Evolutionary conservation across 331 rosid genomes (phyloP).

Genomic region (Prunus yedoensis): DNA sequence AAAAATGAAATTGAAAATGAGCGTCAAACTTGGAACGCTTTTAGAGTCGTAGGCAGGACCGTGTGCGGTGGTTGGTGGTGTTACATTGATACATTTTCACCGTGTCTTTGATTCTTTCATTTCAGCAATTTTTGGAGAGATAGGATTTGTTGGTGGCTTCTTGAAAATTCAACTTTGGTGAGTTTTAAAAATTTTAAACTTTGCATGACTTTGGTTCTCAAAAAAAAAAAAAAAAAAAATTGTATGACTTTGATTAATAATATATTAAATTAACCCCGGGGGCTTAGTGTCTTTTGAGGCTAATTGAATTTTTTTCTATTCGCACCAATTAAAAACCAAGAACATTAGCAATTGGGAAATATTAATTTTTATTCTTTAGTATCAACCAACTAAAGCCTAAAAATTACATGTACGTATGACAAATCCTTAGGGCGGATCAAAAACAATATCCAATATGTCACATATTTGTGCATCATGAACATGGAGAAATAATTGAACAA

Average conservation of each 20-base stretch:
- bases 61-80: not conserved
- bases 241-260: no score
- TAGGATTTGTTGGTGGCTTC: not conserved
- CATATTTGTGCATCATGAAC: conserved; percentile 19
- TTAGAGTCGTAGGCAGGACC: conserved; percentile 4
- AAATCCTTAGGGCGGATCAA: conserved; percentile 3
- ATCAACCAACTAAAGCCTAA: not conserved
- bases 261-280: no score
- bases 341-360: no score
- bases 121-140: not conserved
- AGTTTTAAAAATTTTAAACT: not conserved
- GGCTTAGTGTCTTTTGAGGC: no score
- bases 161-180: conserved; percentile 15
- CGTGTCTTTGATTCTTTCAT: not conserved
- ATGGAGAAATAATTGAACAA: not conserved
- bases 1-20: not conserved
- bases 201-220: not conserved
- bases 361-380: no score
- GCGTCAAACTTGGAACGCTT: conserved; percentile 3
- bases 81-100: not conserved
- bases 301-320: no score
- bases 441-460: conserved; percentile 2
- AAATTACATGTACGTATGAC: not conserved
- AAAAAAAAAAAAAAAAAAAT: no score
- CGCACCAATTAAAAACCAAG: no score